These are phyloP conservation scores for Cajanus cajan DNA, from an alignment of 306 rosid species.

Conservation along the genomic window DNA sequence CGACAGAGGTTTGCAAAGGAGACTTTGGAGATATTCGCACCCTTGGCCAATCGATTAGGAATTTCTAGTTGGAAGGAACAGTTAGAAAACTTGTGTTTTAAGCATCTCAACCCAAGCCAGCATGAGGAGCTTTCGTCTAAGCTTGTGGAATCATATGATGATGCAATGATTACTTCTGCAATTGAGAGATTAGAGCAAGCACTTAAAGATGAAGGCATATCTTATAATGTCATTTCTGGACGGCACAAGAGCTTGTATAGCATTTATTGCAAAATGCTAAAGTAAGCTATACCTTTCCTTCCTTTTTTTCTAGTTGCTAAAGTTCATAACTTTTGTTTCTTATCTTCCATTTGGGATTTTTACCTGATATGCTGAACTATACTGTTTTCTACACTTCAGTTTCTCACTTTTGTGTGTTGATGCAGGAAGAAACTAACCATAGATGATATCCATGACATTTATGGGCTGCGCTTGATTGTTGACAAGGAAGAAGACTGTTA, in stretches of 20 bases:
- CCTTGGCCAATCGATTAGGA: slow-evolving; percentile 92
- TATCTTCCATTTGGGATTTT: not conserved
- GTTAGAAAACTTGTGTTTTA: slow-evolving; percentile 83
- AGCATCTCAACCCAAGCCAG: slow-evolving; percentile 76
- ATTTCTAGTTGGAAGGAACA: slow-evolving; percentile 91
- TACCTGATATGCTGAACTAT: not conserved
- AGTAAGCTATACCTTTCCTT: slow-evolving; percentile 50
- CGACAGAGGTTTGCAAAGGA: slow-evolving; percentile 94
- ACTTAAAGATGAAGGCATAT: slow-evolving; percentile 65
- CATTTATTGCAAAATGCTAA: slow-evolving; percentile 80
- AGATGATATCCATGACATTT: slow-evolving; percentile 89
- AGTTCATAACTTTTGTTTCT: not conserved
- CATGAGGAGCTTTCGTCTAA: slow-evolving; percentile 71
- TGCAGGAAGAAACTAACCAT: slow-evolving; percentile 80
- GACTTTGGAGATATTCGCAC: slow-evolving; percentile 96
- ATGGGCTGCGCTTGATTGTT: slow-evolving; percentile 90
- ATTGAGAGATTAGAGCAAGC: slow-evolving; percentile 57
- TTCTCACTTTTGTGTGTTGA: slow-evolving; percentile 28
- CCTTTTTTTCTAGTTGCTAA: not conserved
- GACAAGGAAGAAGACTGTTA: slow-evolving; percentile 90
- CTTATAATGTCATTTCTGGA: slow-evolving; percentile 79
- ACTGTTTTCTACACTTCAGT: not conserved
- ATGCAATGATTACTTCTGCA: slow-evolving; percentile 77
- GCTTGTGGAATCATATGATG: slow-evolving; percentile 75
- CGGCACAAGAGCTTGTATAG: slow-evolving; percentile 95